Percentiles rank a stretch among this genome's conserved stretches.
phyloP scores from a whole-genome alignment of 495 filamentous ascomycete species.

The Hyaloscypha bicolor region DNA sequence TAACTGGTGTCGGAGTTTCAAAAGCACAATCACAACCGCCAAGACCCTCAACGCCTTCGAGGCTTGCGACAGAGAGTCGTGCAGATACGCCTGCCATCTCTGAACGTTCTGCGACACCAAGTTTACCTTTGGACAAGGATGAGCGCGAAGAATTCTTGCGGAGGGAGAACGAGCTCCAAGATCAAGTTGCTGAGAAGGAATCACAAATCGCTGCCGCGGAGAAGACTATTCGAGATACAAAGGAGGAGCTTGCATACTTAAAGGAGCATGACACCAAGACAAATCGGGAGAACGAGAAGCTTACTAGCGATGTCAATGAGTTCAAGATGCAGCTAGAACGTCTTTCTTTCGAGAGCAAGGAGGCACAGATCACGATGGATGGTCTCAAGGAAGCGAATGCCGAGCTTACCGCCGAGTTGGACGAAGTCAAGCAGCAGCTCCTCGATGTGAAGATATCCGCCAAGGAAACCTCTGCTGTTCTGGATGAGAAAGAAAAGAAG shows the following conservation, averaged over 20 bases:
- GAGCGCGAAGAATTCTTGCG: slow-evolving; percentile 95
- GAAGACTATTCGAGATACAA: slow-evolving; percentile 73
- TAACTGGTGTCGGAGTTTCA: slow-evolving; percentile 52
- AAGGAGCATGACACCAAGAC: slow-evolving; percentile 82
- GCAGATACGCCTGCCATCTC: slow-evolving; percentile 65
- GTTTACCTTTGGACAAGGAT: slow-evolving; percentile 88
- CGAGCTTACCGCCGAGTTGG: slow-evolving; percentile 86
- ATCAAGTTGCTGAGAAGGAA: slow-evolving; percentile 93
- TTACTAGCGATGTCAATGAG: slow-evolving; percentile 83
- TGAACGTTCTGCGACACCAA: slow-evolving; percentile 85
- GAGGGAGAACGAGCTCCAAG: slow-evolving; percentile 94
- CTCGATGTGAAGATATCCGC: slow-evolving; percentile 94
- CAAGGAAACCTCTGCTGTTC: slow-evolving; percentile 82
- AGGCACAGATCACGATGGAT: slow-evolving; percentile 97
- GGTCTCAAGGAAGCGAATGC: slow-evolving; percentile 92
- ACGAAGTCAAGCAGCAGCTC: slow-evolving; percentile 95
- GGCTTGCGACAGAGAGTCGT: slow-evolving; percentile 76
- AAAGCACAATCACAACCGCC: slow-evolving; percentile 63
- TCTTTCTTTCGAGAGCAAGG: slow-evolving; percentile 93
- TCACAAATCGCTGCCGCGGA: slow-evolving; percentile 76
- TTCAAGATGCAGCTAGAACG: slow-evolving; percentile 95
- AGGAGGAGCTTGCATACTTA: slow-evolving; percentile 77
- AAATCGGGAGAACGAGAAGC: slow-evolving; percentile 82
- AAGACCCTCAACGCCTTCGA: slow-evolving; percentile 80
- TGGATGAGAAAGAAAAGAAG: slow-evolving; percentile 97